phyloP scores from a whole-genome alignment of 2,329 filamentous ascomycete species.

The Colletotrichum australisinense region DNA sequence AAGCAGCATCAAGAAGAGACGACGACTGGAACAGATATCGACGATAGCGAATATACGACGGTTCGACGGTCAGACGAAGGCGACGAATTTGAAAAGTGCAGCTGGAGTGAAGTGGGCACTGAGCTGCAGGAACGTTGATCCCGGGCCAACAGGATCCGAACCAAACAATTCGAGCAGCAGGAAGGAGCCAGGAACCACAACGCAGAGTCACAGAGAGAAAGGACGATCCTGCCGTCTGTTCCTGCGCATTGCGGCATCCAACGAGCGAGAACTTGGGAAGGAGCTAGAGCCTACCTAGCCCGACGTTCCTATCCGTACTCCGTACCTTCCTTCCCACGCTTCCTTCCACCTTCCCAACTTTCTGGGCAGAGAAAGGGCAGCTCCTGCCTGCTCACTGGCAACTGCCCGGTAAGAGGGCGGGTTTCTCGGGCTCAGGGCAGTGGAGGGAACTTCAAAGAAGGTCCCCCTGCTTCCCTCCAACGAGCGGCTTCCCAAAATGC shows the following conservation, averaged over 20 bases:
- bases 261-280: background rate
- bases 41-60: background rate
- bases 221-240: background rate
- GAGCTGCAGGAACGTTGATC: constrained; percentile 7
- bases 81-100: no score
- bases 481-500: constrained; percentile 30
- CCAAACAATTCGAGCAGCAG: background rate
- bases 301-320: background rate
- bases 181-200: background rate
- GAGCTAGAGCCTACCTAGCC: background rate
- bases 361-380: background rate
- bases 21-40: background rate
- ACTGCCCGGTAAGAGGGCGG: background rate
- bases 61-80: background rate
- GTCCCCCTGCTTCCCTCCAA: constrained; percentile 7
- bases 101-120: background rate
- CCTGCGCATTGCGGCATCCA: background rate
- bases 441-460: background rate
- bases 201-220: background rate
- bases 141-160: constrained; percentile 3
- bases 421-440: background rate
- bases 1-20: background rate
- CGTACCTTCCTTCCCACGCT: no score
- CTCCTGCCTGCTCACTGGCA: no score
- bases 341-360: no score